Evolutionary conservation across 1,284 basidiomycete genomes (phyloP), one percentile per base, ranked within the genome.

Genomic region (Ustilago hordei): DNA sequence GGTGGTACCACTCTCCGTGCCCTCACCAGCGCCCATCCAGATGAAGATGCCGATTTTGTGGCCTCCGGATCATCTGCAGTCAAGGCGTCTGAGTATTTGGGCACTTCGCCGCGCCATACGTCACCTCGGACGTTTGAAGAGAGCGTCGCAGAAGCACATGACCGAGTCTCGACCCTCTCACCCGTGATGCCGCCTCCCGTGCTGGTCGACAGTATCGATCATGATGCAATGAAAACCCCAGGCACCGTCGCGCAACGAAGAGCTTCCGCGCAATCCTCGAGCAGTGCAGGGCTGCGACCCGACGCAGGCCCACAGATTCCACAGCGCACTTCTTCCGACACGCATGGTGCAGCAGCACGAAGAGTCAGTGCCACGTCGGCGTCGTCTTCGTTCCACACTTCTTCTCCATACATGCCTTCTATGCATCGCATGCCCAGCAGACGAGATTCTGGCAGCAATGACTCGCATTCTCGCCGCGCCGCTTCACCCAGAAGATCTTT

Each of bases 251-350:
- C 61, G 8, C 64, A 71, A 8, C 64, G 74, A 28, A 60, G 65
- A 13, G 60, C 61, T 11, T 71, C 74, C 5, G 64, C 58, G 0
- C 64, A 70, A 19, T 76, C 74, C 17, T 54, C 69, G 8, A 56
- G 59, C 56, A 65, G 74, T 23, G 39, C 61, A 7, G 65, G 74
- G 19, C 59, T 71, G 12, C 65, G 74, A 13, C 64, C 65, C 2
- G 65, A 62, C 2, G n/a, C 8, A 17, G 68, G 64, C 4, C 74
- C 74, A 17, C 62, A 71, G 31, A 76, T 71, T 23, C 69, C 69
- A 34, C 69, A 76, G 36, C 63, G 74, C 35, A 64, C 53, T 15
- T 76, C 74, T 11, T 76, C 74, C 17, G 74, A 71, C 59, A 71
- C 73, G 17, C 61, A 75, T n/a, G 68, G 68, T 6, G 53, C 60